Base-by-base conservation (phyloP, 345 rosid species). In the Cardamine occulta region DNA sequence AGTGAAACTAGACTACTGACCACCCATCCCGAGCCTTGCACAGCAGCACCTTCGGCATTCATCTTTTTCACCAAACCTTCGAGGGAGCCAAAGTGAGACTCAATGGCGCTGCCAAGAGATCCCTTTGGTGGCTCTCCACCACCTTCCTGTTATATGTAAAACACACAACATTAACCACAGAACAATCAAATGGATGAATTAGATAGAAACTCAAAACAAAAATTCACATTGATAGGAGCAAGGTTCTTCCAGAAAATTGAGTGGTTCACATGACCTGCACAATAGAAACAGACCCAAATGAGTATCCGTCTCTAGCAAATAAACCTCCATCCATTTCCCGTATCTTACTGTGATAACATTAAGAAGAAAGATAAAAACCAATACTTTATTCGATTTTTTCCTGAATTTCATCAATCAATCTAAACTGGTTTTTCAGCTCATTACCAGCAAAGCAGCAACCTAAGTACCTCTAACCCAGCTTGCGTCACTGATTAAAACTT, bases 11-110 rank as follows among this genome's bases (percentile, higher is more conserved):
- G 78, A 77, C 2, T 55, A 74, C 96, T 74, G 70, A 92, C 97
- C 97, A 95, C 97, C 99, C 99, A 95, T 80, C 99, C 99, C 9
- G 97, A 95, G 58, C 99, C 99, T 83, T 95, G 99, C 23, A 95
- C 4, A 72, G 96, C 93, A 79, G 97, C 97, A 82, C 97, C 97
- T 78, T 95, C 97, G n/a, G 93, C 78, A 69, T 37, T 92, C 86
- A 92, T 92, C 80, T 90, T 95, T 26, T 87, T 81, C 17, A 90
- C 81, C 82, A 95, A 76, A 58, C 84, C 83, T 51, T 95, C 96
- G n/a, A 92, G 42, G 45, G 93, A 92, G 29, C 99, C 99, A 83
- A 88, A 95, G 73, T 89, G 75, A 44, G 84, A 42, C 64, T 90
- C 97, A 71, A 92, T 90, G 53, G 97, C 97, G 68, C 84, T 72